Conservation (phyloP, 2,329 filamentous ascomycete species). For the Microsporum canis region DNA sequence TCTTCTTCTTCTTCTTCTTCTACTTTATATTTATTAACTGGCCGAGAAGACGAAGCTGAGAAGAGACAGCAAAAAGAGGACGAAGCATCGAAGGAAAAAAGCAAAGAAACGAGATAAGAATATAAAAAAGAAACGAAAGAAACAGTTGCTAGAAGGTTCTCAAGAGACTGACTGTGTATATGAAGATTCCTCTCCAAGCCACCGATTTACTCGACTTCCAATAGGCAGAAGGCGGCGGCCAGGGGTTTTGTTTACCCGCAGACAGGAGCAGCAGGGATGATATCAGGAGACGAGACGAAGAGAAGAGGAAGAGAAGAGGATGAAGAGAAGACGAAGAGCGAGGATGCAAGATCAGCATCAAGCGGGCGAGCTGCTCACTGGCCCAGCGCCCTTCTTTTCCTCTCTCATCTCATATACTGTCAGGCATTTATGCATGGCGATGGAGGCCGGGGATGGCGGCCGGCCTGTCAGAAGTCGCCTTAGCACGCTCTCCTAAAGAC, state of each 20-base stretch:
- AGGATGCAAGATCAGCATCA: neutral
- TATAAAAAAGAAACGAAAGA: neutral
- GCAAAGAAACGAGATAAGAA: neutral
- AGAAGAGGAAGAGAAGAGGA: neutral
- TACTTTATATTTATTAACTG: neutral
- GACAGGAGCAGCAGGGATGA: neutral
- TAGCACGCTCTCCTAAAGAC: neutral
- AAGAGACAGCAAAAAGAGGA: neutral
- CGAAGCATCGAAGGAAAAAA: constrained; percentile 8
- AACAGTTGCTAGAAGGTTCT: constrained; percentile 4
- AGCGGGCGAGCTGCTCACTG: neutral
- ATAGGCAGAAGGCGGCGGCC: neutral
- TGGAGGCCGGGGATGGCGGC: neutral
- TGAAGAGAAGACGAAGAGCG: neutral
- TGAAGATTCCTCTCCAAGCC: neutral
- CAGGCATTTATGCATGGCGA: constrained; percentile 2
- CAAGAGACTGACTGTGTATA: neutral
- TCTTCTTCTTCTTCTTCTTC: no score
- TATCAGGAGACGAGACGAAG: no score
- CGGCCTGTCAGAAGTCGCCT: neutral
- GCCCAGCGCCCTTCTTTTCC: neutral
- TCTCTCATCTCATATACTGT: neutral
- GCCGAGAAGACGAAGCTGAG: neutral
- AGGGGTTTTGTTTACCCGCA: neutral
- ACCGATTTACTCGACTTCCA: constrained; percentile 1